phyloP scores from a whole-genome alignment of 805 yeast genomes.

The Cyberlindnera maritima region DNA sequence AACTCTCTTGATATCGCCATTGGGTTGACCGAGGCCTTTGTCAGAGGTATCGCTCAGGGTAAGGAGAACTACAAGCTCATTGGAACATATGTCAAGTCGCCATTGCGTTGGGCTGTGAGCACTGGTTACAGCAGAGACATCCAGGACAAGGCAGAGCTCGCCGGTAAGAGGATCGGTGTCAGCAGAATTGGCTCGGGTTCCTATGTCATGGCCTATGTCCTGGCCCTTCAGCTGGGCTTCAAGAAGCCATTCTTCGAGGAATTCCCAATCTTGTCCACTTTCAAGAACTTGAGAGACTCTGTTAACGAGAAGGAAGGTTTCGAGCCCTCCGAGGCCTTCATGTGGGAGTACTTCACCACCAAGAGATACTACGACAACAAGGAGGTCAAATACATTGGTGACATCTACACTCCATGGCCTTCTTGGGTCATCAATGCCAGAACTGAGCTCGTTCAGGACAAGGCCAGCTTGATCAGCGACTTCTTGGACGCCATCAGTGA shows the following conservation, averaged over 20 bases:
- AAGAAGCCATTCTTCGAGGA: slow-evolving; percentile 45
- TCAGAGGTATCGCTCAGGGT: slow-evolving; percentile 69
- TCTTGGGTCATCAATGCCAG: slow-evolving; percentile 80
- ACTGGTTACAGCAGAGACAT: slow-evolving; percentile 69
- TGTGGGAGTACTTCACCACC: slow-evolving; percentile 95
- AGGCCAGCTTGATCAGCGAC: slow-evolving; percentile 27
- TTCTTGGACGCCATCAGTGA: slow-evolving; percentile 56
- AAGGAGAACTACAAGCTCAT: slow-evolving; percentile 53
- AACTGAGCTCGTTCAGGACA: slow-evolving; percentile 35
- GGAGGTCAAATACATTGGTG: slow-evolving; percentile 81
- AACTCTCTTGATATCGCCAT: slow-evolving; percentile 74
- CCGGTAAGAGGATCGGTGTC: slow-evolving; percentile 69
- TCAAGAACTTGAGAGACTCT: slow-evolving; percentile 73
- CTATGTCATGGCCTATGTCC: slow-evolving; percentile 84
- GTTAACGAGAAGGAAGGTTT: slow-evolving; percentile 57
- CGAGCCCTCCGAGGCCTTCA: slow-evolving; percentile 69
- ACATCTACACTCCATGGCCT: slow-evolving; percentile 95
- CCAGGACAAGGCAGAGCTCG: slow-evolving; percentile 47
- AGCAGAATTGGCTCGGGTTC: slow-evolving; percentile 90
- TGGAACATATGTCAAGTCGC: slow-evolving; percentile 84
- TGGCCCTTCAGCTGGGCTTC: slow-evolving; percentile 63
- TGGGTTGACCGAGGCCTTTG: slow-evolving; percentile 90
- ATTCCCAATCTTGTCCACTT: slow-evolving; percentile 61
- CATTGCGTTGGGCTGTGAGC: slow-evolving; percentile 87
- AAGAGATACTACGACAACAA: slow-evolving; percentile 77